Base-by-base conservation (phyloP, 345 rosid genomes). In the Zanthoxylum bungeanum region DNA sequence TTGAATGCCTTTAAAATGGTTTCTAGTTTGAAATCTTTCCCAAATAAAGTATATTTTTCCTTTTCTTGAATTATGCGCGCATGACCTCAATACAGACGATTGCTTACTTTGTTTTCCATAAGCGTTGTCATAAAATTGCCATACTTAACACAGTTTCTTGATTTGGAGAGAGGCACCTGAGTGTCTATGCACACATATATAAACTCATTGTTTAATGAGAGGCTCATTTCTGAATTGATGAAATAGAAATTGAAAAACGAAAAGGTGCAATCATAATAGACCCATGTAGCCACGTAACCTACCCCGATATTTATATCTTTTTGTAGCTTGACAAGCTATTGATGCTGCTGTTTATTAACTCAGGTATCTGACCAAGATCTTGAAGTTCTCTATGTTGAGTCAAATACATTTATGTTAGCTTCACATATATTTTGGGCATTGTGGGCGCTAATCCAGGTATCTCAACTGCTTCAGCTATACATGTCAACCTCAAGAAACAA, bases 391-490 rank as follows among this genome's bases (percentile, higher is more conserved):
- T 83, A 79, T 27, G 66, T 89, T 1, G 98, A 95, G 87, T 2
- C 96, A 65, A 90, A 89, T 65, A 85, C 87, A 3, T 92, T 74
- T 77, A 89, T 83, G 84, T 68, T 92, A 75, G 96, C 96, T 57
- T 83, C 98, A 24, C 97, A 95, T 83, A 44, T 95, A 59, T 84
- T 79, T 77, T 95, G 98, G 99, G 96, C 98, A 7, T 75, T 91
- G 71, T 95, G 99, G 99, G 96, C 93, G 2, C 76, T 95, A 59
- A 95, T 95, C 74, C 98, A 94, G 97, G 98, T 92, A 77, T 68
- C 24, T 5, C 22, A 39, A 33, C 47, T 3, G 27, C 24, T 40
- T 24, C 3, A 4, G 34, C 37, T 42, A 2, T 21, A 52, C 7
- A 4, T 55, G 17, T 61, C 66, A 51, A 71, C 14, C 42, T 50